Evolutionary conservation across 371 early-diverging fungal genomes (phyloP).

Genomic region (Mortierella polycephala): DNA sequence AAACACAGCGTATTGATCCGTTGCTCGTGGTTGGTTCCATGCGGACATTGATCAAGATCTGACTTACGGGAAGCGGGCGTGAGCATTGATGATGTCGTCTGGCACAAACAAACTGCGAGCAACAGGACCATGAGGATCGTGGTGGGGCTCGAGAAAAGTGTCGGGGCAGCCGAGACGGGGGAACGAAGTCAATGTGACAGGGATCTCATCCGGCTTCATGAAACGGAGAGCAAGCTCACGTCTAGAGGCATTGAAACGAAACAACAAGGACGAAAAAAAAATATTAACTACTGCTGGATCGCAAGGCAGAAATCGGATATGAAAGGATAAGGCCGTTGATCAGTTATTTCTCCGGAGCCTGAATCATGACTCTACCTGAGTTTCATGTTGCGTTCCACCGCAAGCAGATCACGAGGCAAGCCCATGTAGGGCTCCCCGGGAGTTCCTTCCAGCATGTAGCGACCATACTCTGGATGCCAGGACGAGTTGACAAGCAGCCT

Average conservation of each 20-base stretch:
- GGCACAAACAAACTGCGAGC: slow-evolving; percentile 92
- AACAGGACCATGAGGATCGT: slow-evolving; percentile 74
- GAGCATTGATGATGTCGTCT: slow-evolving; percentile 94
- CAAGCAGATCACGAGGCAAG: slow-evolving; percentile 81
- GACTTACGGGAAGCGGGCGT: slow-evolving; percentile 92
- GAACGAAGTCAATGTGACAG: slow-evolving; percentile 87
- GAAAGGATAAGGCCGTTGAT: not conserved
- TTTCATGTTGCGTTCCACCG: slow-evolving; percentile 92
- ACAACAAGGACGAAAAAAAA: not conserved
- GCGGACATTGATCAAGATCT: not conserved
- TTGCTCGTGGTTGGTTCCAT: not conserved
- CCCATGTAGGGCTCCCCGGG: slow-evolving; percentile 95
- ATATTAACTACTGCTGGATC: not conserved
- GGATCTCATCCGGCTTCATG: slow-evolving; percentile 78
- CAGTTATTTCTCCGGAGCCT: slow-evolving; percentile 20
- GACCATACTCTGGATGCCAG: slow-evolving; percentile 97
- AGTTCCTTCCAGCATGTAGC: slow-evolving; percentile 96
- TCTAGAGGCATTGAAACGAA: slow-evolving; percentile 53
- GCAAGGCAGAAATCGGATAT: not conserved
- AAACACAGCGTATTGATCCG: not conserved
- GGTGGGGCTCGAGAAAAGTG: slow-evolving; percentile 79
- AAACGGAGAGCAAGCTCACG: slow-evolving; percentile 75
- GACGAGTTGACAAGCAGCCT: slow-evolving; percentile 62
- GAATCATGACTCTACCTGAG: slow-evolving; percentile 58
- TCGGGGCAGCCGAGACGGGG: slow-evolving; percentile 89